Evolutionary conservation across 1,284 basidiomycete species (phyloP), one percentile per base, ranked within the genome.

Genomic region (Ganoderma leucocontextum): DNA sequence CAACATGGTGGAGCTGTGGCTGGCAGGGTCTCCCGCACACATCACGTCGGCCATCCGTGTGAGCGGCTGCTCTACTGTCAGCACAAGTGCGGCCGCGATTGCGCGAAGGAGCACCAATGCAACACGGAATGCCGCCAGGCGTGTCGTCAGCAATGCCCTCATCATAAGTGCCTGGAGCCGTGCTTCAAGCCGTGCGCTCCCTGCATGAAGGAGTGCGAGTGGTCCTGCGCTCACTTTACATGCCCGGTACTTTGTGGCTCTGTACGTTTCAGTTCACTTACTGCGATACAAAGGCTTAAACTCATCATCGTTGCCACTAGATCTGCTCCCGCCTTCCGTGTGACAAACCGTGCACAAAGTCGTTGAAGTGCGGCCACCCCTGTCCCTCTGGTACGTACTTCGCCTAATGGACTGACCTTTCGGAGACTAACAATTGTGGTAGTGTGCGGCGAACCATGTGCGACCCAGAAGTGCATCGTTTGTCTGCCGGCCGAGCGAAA

Each of bases 171-270:
- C 19, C 91, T 88, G 74, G 79, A 75, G 8, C 73, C 79, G 13
- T 94, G 92, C 73, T 85, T 82, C 6, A 79, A 77, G 1, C 84
- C 85, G 1, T 94, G 92, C 73, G 82, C 87, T 0, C 89, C 90
- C 0, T 94, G 92, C 75, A 84, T 87, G 75, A 84, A 89, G 69
- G 78, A 82, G 0, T 92, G 91, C 72, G 79, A 79, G 2, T 92
- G 91, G 76, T 62, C 41, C 73, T 93, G 91, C 73, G 71, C 81
- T 10, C 89, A 92, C 70, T 74, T 82, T 35, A 61, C 59, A 15
- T 93, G 92, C 67, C 86, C 86, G 0, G 83, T 91, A n/a, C 85
- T 89, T 0, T 94, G 92, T 73, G 91, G 90, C 13, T 91, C 89
- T 39, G 91, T 91, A 69, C 79, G 88, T 81, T 13, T 2, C 8